Base-by-base conservation (phyloP, 768 basidiomycete genomes). In the Phallus indusiatus region DNA sequence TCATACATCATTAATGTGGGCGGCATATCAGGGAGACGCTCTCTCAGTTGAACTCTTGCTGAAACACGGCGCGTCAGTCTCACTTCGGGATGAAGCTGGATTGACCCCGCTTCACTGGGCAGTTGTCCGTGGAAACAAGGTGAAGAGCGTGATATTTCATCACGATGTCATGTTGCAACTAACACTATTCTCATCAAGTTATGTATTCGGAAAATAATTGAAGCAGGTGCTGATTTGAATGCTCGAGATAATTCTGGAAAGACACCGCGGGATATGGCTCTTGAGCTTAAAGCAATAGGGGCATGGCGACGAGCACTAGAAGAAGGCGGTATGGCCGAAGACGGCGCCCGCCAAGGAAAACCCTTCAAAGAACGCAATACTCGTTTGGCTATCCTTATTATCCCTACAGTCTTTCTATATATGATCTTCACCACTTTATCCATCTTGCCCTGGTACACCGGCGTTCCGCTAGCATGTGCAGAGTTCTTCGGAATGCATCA, bases 1-100 rank as follows among this genome's bases (percentile, higher is more conserved):
- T 0, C 96, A 98, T 68, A 96, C 95, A 0, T 80, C 90, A 0
- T 78, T 98, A 53, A 96, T 97, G 91, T 99, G 96, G 96, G 96
- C 96, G 5, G 91, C 93, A 9, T 99, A 98, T 71, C 96, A 99
- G 70, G 96, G 96, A 50, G 96, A 99, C 67, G 94, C 93, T 1
- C 81, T 98, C 34, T 92, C 90, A 2, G 94, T 98, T 5, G 94
- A 97, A 63, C 71, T 98, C 50, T 73, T 99, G 47, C 78, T 99
- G 54, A 81, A 85, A 58, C 90, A 94, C 64, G 91, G 91, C 2
- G 94, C 96, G 1, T 88, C 83, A 60, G 77, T 86, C 0, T 83
- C 83, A 60, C 71, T 85, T 12, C 80, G 80, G 36, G 96, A 98
- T 68, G 85, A 90, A 65, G 73, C 81, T 0, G 94, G 93, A 0